Evolutionary conservation across 495 filamentous ascomycete species (phyloP), one percentile per base, ranked within the genome.

Genomic region (Chaetomium fimeti): DNA sequence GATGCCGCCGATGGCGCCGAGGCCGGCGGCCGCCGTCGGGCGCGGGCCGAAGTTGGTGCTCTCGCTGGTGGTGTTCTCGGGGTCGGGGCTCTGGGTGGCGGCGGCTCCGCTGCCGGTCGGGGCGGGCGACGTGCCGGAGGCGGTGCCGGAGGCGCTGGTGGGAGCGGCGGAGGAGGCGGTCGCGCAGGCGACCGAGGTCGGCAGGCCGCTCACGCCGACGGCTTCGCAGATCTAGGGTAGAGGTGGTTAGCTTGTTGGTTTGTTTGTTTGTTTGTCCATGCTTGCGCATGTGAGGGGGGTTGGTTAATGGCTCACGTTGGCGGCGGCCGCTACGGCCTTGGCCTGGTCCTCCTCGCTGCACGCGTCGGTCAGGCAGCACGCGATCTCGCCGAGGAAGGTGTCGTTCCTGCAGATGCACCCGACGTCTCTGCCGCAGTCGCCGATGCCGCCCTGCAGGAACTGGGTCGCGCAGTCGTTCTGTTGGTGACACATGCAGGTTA

Each of bases 381-480:
- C 76, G 62, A 94, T 85, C 38, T 74, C 66, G 42, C 52, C 67
- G 62, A 96, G 79, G 78, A 90, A 90, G 11, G 72, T 70, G 7
- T 73, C 67, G 73, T 83, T 77, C 13, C 63, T 68, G 77, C 91
- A 95, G 69, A 93, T 91, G 73, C 91, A 95, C 43, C 74, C 68
- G 65, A 85, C 71, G 62, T 91, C 83, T 54, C 82, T 59, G 16
- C 78, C 75, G 75, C 90, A 92, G 63, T 75, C 64, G 51, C 80
- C 83, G 60, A 81, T 79, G 65, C 72, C 69, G 42, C 74, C 76
- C 9, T 52, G 22, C 8, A 85, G 79, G 51, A 83, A 81, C 24
- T 72, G 61, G 57, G 75, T 74, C 13, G 83, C 85, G 68, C 88
- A 91, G 5, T 49, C 12, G 79, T 79, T 69, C 87, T 89, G 64